Conservation (phyloP, 2,329 filamentous ascomycete genomes). For the Epichloe glyceriae region DNA sequence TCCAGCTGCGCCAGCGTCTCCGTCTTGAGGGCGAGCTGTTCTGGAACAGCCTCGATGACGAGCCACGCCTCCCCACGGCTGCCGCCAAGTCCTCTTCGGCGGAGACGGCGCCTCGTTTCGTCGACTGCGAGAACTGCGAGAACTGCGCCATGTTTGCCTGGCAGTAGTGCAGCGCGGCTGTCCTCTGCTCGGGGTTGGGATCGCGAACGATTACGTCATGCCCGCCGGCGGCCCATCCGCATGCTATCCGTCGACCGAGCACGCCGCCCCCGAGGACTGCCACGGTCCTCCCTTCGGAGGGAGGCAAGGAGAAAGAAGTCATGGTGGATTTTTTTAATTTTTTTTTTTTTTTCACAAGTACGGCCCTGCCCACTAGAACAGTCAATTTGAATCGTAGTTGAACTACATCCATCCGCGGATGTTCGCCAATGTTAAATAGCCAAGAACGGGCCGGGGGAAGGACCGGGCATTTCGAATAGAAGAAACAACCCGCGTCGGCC, state of each 20-base stretch:
- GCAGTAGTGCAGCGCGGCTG: constrained; percentile 26
- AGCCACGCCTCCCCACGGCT: constrained; percentile 35
- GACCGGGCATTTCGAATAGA: too few species aligned
- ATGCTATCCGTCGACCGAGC: constrained; percentile 28
- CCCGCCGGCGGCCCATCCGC: constrained; percentile 27
- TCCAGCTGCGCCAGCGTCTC: constrained; percentile 34
- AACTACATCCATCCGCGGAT: too few species aligned
- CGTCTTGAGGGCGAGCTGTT: constrained; percentile 35
- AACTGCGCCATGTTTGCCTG: constrained; percentile 17
- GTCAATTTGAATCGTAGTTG: too few species aligned
- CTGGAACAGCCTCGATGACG: constrained; percentile 40
- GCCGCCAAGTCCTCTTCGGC: constrained; percentile 23
- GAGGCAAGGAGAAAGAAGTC: not conserved
- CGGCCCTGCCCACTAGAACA: too few species aligned
- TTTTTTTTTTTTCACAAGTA: too few species aligned
- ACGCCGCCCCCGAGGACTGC: constrained; percentile 29
- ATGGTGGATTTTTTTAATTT: not conserved
- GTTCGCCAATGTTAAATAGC: too few species aligned
- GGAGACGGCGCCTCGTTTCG: constrained; percentile 14
- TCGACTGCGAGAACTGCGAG: constrained; percentile 13
- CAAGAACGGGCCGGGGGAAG: too few species aligned
- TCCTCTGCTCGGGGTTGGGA: constrained; percentile 22
- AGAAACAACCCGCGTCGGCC: too few species aligned
- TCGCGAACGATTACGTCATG: constrained; percentile 30
- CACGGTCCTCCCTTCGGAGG: constrained; percentile 34